Evolutionary conservation across 179 eudicot species (phyloP), one percentile per base, ranked within the genome.

Genomic region (Silene noctiflora): DNA sequence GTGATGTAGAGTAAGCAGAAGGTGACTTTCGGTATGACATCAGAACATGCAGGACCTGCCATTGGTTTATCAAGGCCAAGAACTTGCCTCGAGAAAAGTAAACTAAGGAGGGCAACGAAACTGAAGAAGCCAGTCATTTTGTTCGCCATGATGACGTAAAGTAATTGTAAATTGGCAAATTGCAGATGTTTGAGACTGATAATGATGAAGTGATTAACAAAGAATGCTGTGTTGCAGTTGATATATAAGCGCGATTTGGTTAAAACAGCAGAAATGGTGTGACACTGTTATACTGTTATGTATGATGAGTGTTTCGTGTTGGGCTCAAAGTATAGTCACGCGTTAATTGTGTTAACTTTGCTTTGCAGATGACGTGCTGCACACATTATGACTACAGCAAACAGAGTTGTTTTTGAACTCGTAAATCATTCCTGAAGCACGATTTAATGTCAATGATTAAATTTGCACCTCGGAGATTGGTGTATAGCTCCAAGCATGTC

Each of bases 1-100:
- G 35, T 12, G 55, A 82, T 73, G 56, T 67, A 82, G 3, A 59
- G 29, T 53, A 82, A 48, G 71, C 84, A 82, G 46, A 75, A 24
- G 14, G 83, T 35, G 4, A 55, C 25, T 25, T 71, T 21, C 20
- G 61, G 17, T 19, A 80, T 56, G 46, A 80, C 62, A 51, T 2
- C 48, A 12, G 19, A 1, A 64, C 79, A 76, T 6, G 68, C 20
- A 13, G 79, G 73, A 14, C 67, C 60, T 56, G 67, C 21, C 14
- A 12, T 73, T 21, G 58, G 24, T 21, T 25, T 56, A 9, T 56
- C 35, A 8, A 17, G 72, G 70, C 73, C 33, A 6, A 59, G 24
- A 3, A 51, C 19, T 13, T 20, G n/a, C 4, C 21, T 27, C 6
- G 70, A 68, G 33, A 33, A 51, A 62, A 79, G 29, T 71, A 79